A percentile compares a stretch with the other conserved stretches of the same genome.
These are phyloP conservation scores for Polygonum maritimum DNA, from an alignment of 148 eudicot genomes.

Conservation along the genomic window DNA sequence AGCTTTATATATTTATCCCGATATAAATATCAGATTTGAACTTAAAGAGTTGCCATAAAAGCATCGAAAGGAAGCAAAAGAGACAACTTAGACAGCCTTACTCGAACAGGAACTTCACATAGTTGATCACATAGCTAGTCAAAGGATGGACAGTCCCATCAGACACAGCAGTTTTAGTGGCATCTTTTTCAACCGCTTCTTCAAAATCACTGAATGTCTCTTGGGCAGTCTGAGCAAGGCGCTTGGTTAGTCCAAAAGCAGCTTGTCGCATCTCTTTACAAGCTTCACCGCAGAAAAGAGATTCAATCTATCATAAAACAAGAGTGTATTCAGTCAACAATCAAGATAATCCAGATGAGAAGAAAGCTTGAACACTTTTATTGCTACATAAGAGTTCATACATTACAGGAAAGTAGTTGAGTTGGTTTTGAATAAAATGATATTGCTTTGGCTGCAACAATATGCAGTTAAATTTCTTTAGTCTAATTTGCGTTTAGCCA, in stretches of 20 bases:
- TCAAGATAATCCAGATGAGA: neutral
- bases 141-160: conserved; percentile 16
- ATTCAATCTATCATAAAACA: conserved; percentile 52
- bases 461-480: neutral
- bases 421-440: neutral
- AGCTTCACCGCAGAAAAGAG: conserved; percentile 79
- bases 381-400: neutral
- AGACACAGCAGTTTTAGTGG: conserved; percentile 14
- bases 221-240: conserved; percentile 91
- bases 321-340: neutral
- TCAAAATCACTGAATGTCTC: conserved; percentile 97
- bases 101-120: conserved; percentile 14
- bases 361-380: neutral
- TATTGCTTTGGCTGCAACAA: neutral
- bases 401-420: neutral
- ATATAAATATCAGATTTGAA: neutral
- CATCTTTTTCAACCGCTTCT: conserved; percentile 46
- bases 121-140: conserved; percentile 16
- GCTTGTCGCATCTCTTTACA: conserved; percentile 84
- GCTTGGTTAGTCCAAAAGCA: conserved; percentile 87
- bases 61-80: neutral
- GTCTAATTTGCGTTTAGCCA: too few relatives aligned
- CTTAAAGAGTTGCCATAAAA: neutral
- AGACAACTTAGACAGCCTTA: neutral
- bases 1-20: neutral